Conservation (phyloP, 192 early-diverging fungal genomes). For the Globomyces pollinis-pini region DNA sequence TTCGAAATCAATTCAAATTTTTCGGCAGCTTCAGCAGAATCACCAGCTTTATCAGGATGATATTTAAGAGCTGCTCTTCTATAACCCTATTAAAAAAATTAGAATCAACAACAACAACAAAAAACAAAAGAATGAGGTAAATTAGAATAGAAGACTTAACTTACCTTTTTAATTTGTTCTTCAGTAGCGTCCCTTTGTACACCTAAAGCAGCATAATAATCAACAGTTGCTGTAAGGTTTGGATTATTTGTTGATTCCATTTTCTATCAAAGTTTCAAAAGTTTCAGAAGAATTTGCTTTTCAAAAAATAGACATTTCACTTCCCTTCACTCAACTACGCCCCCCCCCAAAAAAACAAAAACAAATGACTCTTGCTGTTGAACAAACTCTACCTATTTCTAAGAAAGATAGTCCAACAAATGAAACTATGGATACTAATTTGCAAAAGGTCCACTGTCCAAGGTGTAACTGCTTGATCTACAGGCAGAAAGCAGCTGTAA, state of each 20-base stretch:
- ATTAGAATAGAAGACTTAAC: background rate
- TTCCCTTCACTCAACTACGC: no score
- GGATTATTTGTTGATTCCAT: no score
- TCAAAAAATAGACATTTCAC: no score
- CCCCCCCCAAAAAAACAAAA: no score
- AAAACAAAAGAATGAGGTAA: background rate
- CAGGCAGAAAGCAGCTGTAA: background rate
- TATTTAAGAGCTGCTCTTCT: constrained; percentile 23
- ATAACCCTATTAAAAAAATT: no score
- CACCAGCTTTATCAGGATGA: constrained; percentile 63
- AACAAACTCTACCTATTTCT: no score
- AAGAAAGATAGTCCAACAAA: constrained; percentile 33
- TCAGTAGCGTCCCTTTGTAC: constrained; percentile 24
- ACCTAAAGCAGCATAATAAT: constrained; percentile 34
- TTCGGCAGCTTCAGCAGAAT: constrained; percentile 34
- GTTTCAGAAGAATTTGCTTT: no score
- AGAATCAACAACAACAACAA: no score
- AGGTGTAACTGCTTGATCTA: background rate
- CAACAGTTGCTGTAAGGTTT: constrained; percentile 16
- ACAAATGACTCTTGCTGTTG: no score
- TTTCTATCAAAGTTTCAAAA: no score
- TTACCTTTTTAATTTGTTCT: constrained; percentile 36
- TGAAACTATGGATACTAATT: constrained; percentile 16
- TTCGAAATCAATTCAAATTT: constrained; percentile 80
- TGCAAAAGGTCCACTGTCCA: background rate